These are phyloP conservation scores for Persicaria maculosa DNA, from an alignment of 148 eudicot genomes.

Conservation along the genomic window DNA sequence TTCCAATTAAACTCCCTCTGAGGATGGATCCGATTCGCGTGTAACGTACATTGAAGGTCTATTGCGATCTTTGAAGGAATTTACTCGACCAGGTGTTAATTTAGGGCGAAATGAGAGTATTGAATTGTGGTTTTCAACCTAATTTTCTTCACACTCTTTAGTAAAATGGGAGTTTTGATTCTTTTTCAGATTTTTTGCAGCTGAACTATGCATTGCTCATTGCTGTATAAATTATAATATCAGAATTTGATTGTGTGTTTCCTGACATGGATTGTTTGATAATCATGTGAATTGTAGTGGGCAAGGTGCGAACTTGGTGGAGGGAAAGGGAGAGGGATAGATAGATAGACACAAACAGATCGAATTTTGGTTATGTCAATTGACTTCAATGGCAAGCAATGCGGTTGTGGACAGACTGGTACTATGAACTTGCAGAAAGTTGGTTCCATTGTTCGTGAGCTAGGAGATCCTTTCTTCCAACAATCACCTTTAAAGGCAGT, in stretches of 20 bases:
- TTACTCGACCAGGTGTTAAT: too few species aligned
- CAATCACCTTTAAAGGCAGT: slow-evolving; percentile 80
- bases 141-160: background rate
- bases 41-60: background rate
- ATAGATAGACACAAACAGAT: slow-evolving; percentile 9
- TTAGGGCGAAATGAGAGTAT: background rate
- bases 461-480: slow-evolving; percentile 91
- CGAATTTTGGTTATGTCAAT: slow-evolving; percentile 53
- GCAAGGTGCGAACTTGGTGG: slow-evolving; percentile 2
- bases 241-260: background rate
- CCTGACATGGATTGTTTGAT: background rate
- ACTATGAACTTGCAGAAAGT: slow-evolving; percentile 55
- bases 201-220: background rate
- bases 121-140: background rate
- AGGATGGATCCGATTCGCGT: background rate
- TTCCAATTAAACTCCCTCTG: too few species aligned
- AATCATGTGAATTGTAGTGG: background rate
- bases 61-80: background rate
- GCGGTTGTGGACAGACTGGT: slow-evolving; percentile 73
- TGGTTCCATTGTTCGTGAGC: slow-evolving; percentile 81
- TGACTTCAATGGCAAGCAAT: slow-evolving; percentile 55
- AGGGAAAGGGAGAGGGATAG: slow-evolving; percentile 15
- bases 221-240: background rate
- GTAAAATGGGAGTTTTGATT: background rate
- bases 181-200: background rate